phyloP scores from a whole-genome alignment of 2,329 filamentous ascomycete genomes.

The Ophiostoma ulmi region DNA sequence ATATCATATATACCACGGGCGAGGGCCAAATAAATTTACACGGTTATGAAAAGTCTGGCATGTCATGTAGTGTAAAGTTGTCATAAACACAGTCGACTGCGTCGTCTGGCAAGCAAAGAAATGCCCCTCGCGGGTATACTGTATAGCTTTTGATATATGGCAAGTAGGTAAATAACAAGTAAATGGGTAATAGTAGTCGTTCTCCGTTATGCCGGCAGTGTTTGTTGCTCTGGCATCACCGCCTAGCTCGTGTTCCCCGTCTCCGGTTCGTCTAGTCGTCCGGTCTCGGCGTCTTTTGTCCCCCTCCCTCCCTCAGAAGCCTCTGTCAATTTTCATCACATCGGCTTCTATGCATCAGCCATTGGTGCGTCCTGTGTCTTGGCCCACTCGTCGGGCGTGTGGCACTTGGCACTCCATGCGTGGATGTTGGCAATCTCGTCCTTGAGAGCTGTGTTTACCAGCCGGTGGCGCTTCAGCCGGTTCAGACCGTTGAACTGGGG shows the following conservation, averaged over 20 bases:
- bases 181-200: conserved; percentile 12
- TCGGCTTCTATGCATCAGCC: background rate
- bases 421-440: conserved; percentile 86
- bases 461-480: conserved; percentile 76
- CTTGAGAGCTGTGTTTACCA: conserved; percentile 79
- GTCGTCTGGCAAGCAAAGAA: background rate
- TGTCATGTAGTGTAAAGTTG: too few relatives aligned
- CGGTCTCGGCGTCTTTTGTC: background rate
- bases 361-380: conserved; percentile 57
- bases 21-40: background rate
- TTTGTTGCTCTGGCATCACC: background rate
- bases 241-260: background rate
- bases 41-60: background rate
- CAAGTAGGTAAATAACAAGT: background rate
- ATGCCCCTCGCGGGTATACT: background rate
- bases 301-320: background rate
- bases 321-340: too few relatives aligned
- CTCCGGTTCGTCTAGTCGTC: too few relatives aligned
- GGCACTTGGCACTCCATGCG: conserved; percentile 91
- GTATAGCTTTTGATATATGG: background rate
- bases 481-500: conserved; percentile 64
- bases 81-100: too few relatives aligned
- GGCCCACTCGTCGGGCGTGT: conserved; percentile 86
- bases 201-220: background rate
- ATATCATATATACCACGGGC: conserved; percentile 2